phyloP scores from a whole-genome alignment of 768 basidiomycete genomes.

The Lactarius hatsudake region DNA sequence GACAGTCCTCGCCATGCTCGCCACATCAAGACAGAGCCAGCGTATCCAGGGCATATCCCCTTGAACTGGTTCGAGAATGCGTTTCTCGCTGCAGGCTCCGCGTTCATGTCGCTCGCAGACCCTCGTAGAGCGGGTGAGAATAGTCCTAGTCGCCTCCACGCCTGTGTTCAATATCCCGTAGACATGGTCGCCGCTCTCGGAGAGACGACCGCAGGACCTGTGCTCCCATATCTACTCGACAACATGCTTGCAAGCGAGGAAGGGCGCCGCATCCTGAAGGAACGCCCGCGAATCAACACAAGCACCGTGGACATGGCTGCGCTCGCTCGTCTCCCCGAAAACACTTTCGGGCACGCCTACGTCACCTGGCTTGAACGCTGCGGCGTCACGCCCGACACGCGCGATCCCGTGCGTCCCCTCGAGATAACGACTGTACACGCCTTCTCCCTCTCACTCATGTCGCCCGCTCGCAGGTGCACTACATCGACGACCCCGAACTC shows the following conservation, averaged over 20 bases:
- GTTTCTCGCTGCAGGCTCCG: slow-evolving; percentile 83
- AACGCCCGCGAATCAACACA: slow-evolving; percentile 80
- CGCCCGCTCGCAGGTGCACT: slow-evolving; percentile 66
- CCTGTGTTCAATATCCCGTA: slow-evolving; percentile 33
- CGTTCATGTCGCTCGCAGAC: slow-evolving; percentile 74
- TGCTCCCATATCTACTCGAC: slow-evolving; percentile 73
- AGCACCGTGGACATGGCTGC: slow-evolving; percentile 68
- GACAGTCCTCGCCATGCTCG: slow-evolving; percentile 12
- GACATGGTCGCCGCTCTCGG: slow-evolving; percentile 96
- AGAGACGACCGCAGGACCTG: slow-evolving; percentile 84
- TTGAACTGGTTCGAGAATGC: slow-evolving; percentile 80
- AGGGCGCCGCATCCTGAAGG: slow-evolving; percentile 79
- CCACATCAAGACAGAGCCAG: slow-evolving; percentile 36
- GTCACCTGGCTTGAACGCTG: slow-evolving; percentile 86
- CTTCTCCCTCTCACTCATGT: slow-evolving; percentile 7
- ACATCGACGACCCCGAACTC: slow-evolving; percentile 90
- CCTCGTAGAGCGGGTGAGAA: slow-evolving; percentile 79
- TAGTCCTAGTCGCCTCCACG: slow-evolving; percentile 8
- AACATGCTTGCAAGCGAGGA: slow-evolving; percentile 75
- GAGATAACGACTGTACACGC: neutral
- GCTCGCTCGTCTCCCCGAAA: slow-evolving; percentile 65
- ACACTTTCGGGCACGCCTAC: slow-evolving; percentile 85
- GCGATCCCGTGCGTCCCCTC: slow-evolving; percentile 67
- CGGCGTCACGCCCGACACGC: slow-evolving; percentile 89
- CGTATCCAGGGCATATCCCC: slow-evolving; percentile 79